Evolutionary conservation across 2,329 filamentous ascomycete species (phyloP), one percentile per base, ranked within the genome.

Genomic region (Fusarium temperatum): DNA sequence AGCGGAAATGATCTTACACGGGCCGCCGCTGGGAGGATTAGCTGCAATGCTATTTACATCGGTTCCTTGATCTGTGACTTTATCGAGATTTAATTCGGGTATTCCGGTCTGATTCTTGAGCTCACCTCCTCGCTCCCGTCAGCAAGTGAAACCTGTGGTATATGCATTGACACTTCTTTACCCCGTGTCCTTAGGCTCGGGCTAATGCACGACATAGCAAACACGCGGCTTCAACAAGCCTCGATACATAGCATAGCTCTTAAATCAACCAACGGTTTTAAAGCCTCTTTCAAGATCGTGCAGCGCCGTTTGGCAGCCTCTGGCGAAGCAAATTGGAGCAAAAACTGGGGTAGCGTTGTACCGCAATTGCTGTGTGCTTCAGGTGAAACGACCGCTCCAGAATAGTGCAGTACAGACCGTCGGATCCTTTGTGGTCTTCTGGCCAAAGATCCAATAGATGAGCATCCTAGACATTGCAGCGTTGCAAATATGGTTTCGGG

Each of bases 371-470:
- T 63, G 59, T 48, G 54, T 67, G 58, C 64, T 65, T 53, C 54
- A 70, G 50, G 61, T 77, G 75, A 77, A 77, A 77, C 75, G 14
- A 35, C 66, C 54, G 66, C 62, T 63, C 63, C 59, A 53, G 54
- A 45, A 71, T 48, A 32, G 56, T 55, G 38, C 71, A 71, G 41
- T 28, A 41, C 22, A 45, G 35, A 51, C 47, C 20, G 51, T 60
- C 24, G 41, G 63, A 58, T 61, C 26, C 36, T 26, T 15, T 53
- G 51, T 42, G 26, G 26, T 18, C 35, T 63, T 63, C 30, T 53
- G 24, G 44, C 38, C 48, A 50, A 38, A 44, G 22, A 32, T 32
- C 26, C 28, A 20, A 47, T 54, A 12, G 24, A 12, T 58, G n/a
- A 32, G 14, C 22, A 47, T 28, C 28, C 53, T 30, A 17, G 24